Conservation (phyloP, 106 monocot species). For the Alisma plantagoaquatica region DNA sequence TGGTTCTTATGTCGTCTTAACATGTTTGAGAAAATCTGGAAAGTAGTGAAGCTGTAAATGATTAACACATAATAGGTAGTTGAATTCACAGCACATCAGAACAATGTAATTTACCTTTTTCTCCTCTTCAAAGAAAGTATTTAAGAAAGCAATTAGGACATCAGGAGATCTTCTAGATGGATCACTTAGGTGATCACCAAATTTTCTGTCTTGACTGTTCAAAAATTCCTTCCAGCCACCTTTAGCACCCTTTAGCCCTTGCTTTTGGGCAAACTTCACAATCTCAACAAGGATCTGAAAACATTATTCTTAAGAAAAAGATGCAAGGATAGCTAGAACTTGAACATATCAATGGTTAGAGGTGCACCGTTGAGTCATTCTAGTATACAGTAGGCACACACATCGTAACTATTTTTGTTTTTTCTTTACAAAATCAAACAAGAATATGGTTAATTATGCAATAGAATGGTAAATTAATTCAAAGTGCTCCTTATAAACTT, state of each 20-base stretch:
- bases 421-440: too few relatives aligned
- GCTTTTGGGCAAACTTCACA: constrained; percentile 44
- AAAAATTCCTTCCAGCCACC: constrained; percentile 65
- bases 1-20: constrained; percentile 14
- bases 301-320: too few relatives aligned
- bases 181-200: constrained; percentile 36
- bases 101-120: constrained; percentile 19
- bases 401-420: too few relatives aligned
- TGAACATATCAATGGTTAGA: too few relatives aligned
- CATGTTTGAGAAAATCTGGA: constrained; percentile 33
- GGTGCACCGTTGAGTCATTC: too few relatives aligned
- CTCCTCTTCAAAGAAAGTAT: constrained; percentile 26
- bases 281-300: constrained; percentile 45
- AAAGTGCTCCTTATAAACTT: too few relatives aligned
- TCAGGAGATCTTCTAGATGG: constrained; percentile 36
- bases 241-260: constrained; percentile 20
- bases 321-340: too few relatives aligned
- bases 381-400: too few relatives aligned
- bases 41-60: constrained; percentile 1
- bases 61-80: background rate
- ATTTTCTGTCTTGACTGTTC: constrained; percentile 17
- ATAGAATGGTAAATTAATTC: too few relatives aligned
- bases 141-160: constrained; percentile 33
- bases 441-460: too few relatives aligned
- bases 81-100: background rate